phyloP scores from a whole-genome alignment of 345 rosid species.

The Salix dunnii region DNA sequence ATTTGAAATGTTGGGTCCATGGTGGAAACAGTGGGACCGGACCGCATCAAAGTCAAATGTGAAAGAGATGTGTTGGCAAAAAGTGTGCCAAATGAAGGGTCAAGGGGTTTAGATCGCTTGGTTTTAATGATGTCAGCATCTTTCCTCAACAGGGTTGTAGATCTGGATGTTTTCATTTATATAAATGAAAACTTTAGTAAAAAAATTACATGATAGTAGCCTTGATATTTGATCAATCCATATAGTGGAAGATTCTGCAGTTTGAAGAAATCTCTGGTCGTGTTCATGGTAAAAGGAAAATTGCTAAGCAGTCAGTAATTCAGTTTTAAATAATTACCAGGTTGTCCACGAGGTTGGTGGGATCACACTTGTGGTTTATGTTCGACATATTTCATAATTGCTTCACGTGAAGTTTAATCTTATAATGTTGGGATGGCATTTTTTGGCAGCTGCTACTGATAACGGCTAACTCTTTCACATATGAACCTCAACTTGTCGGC shows the following conservation, averaged over 20 bases:
- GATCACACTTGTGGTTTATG: neutral
- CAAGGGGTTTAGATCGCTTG: neutral
- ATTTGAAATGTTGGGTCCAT: neutral
- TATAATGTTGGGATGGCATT: neutral
- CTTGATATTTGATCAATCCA: constrained; percentile 14
- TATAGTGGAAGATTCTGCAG: constrained; percentile 10
- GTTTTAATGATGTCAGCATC: constrained; percentile 19
- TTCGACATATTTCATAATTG: neutral
- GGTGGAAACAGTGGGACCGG: constrained; percentile 8
- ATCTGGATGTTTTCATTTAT: constrained; percentile 1
- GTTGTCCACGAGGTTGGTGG: neutral
- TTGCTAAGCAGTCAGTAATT: neutral
- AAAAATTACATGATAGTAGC: constrained; percentile 6
- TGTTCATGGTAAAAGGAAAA: neutral
- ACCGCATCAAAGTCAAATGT: constrained; percentile 2
- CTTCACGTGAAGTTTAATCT: constrained; percentile 13
- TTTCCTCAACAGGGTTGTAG: constrained; percentile 9
- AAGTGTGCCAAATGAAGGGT: neutral
- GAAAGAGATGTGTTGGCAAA: constrained; percentile 17
- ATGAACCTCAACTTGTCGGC: neutral
- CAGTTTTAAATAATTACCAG: neutral
- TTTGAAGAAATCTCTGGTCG: constrained; percentile 3
- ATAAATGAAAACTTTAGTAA: neutral
- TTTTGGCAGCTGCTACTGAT: neutral
- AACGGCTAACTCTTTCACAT: constrained; percentile 16